A percentile compares a stretch with the other conserved stretches of the same genome.
These are phyloP conservation scores for Ceratonia siliqua DNA, from an alignment of 306 rosid genomes.

Conservation along the genomic window DNA sequence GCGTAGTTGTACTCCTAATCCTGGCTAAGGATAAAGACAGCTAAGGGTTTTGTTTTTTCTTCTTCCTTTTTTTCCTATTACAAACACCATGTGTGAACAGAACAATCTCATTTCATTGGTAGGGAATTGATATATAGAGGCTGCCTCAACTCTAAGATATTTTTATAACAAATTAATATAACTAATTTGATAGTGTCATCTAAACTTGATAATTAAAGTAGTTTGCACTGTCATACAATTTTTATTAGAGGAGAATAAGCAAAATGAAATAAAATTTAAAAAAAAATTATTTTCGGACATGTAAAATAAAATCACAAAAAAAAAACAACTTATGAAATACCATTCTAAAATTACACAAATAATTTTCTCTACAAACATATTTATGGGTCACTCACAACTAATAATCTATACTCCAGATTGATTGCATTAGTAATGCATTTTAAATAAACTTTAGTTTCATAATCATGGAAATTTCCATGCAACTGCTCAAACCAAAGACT, in stretches of 20 bases:
- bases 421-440: not conserved
- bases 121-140: slow-evolving; percentile 5
- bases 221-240: too few relatives aligned
- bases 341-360: too few relatives aligned
- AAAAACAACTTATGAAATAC: too few relatives aligned
- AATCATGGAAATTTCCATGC: slow-evolving; percentile 14
- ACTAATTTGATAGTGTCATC: too few relatives aligned
- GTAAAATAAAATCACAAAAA: too few relatives aligned
- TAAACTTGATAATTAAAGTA: too few relatives aligned
- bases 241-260: too few relatives aligned
- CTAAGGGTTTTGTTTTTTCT: not conserved
- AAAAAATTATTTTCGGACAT: too few relatives aligned
- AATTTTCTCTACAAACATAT: too few relatives aligned
- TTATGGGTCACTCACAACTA: too few relatives aligned
- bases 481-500: slow-evolving; percentile 17
- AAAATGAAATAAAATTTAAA: too few relatives aligned
- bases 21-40: slow-evolving; percentile 24
- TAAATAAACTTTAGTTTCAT: slow-evolving; percentile 9
- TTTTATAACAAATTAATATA: too few relatives aligned
- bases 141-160: slow-evolving; percentile 4
- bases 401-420: not conserved
- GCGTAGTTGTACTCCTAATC: slow-evolving; percentile 38
- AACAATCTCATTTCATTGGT: slow-evolving; percentile 1
- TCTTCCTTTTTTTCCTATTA: not conserved
- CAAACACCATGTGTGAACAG: slow-evolving; percentile 36